Evolutionary conservation across 2,329 filamentous ascomycete species (phyloP), one percentile per base, ranked within the genome.

Genomic region (Beauveria brongniartii): DNA sequence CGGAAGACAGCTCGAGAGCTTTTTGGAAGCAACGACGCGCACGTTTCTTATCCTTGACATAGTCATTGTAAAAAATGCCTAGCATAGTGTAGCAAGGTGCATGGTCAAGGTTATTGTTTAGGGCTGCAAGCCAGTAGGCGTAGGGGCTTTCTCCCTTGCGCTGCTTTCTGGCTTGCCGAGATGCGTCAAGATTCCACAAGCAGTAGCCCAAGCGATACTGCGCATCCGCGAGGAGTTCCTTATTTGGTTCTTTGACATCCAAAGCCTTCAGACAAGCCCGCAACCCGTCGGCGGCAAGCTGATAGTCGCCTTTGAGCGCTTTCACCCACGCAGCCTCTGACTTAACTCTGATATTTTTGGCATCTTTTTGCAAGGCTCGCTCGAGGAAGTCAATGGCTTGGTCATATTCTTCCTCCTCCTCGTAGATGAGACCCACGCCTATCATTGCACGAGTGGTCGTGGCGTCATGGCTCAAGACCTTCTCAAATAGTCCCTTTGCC

Each of bases 11-110:
- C 72, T 99, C 94, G 55, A 99, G 90, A 0, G 94, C 94, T 71
- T 97, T 97, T 68, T 97, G 91, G 69, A 97, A 97, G 71, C 93
- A 97, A 64, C 90, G 87, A n/a, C 90, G 83, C 9, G 93, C 91
- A 69, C 95, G 82, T 68, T 87, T 89, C 73, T 87, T 91, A 72
- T 97, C 94, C 65, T 87, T 91, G 60, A 85, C 89, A 70, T 97
- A 97, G 69, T 97, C 93, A 6, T 87, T 86, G 70, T 97, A 99
- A 75, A 89, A 99, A 8, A 93, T 79, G 18, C 94, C 94, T 5
- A 99, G 82, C 65, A 87, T 92, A 0, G 92, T 96, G 72, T 97
- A 99, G 2, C 92, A 87, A 0, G 94, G 90, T 1, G 94, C 92
- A 72, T 89, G 92, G 67, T 89, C 95, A 61, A 94, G 82, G 67